Percentiles rank a stretch among this genome's conserved stretches.
phyloP scores from a whole-genome alignment of 2,329 filamentous ascomycete genomes.

The Dactylella cylindrospora region DNA sequence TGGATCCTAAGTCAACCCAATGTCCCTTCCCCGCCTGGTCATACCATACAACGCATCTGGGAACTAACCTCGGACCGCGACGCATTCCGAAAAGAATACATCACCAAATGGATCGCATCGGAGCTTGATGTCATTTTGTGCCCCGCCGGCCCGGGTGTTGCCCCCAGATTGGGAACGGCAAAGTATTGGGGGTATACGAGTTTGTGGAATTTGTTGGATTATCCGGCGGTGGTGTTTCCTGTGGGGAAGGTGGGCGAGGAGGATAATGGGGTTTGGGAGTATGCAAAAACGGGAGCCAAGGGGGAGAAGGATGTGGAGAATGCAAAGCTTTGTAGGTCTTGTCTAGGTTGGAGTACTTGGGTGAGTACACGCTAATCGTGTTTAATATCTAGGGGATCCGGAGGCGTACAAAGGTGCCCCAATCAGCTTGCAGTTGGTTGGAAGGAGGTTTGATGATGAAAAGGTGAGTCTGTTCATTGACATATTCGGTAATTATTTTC shows the following conservation, averaged over 20 bases:
- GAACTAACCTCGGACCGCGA: constrained; percentile 53
- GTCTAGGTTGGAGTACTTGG: not conserved
- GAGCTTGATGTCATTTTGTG: constrained; percentile 65
- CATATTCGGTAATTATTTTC: not conserved
- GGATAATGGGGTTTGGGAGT: constrained; percentile 50
- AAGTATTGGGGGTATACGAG: constrained; percentile 66
- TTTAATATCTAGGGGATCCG: constrained; percentile 21
- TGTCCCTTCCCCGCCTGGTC: constrained; percentile 50
- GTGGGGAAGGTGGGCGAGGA: constrained; percentile 57
- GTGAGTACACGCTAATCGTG: not conserved
- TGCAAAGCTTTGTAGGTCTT: constrained; percentile 24
- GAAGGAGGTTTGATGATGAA: constrained; percentile 46
- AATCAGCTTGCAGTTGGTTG: constrained; percentile 54
- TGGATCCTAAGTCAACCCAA: constrained; percentile 63
- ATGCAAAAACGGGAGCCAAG: not conserved
- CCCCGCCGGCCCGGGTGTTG: constrained; percentile 60
- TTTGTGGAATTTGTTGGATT: constrained; percentile 70
- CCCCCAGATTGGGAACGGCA: constrained; percentile 57
- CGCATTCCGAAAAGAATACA: constrained; percentile 56
- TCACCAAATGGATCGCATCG: constrained; percentile 55
- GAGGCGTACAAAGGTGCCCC: constrained; percentile 53
- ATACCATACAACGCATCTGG: constrained; percentile 55
- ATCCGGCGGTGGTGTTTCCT: constrained; percentile 65
- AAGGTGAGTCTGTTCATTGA: constrained; percentile 51
- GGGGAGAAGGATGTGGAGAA: constrained; percentile 24